Evolutionary conservation across 2,329 filamentous ascomycete genomes (phyloP), one percentile per base, ranked within the genome.

Genomic region (Zasmidium citrigriseum): DNA sequence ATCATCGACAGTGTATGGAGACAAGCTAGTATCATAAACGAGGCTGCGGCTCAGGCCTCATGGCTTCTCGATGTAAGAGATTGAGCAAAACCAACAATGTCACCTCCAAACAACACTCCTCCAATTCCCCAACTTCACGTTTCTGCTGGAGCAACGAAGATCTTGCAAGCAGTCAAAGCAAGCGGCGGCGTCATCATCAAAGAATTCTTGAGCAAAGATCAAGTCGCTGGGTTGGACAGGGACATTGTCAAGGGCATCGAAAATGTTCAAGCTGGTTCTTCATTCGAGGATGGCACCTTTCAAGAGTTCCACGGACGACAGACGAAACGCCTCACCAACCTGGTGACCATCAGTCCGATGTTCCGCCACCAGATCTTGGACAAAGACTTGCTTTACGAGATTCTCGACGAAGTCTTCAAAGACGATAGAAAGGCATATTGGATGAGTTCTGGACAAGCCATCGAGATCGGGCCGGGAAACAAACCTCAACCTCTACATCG

Each of bases 181-280:
- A 9, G 25, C n/a, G 52, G 52, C 11, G 52, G 24, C 16, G 52
- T 54, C 20, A 34, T 54, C 52, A 46, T 54, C 20, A 54, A 54
- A 23, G 21, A 23, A 23, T 21, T 54, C n/a, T 41, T 54, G 20
- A 25, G 20, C n/a, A 9, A 7, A 21, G 52, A 54, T 3, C 38
- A 54, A 25, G 41, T 54, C 16, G 20, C 20, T n/a, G 16, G 16
- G 23, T n/a, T 54, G 20, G 22, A 54, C 20, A n/a, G 12, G 20
- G 41, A 54, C 21, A 18, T 54, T 10, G 52, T 46, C 12, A 38
- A 38, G 11, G 38, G 23, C 20, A 21, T 54, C 10, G 22, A 47
- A 2, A 16, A 16, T 11, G 24, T 47, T 10, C 52, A 25, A 18
- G 20, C 20, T 18, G 52, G 52, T 3, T 54, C 52, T 18, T 23